These are phyloP conservation scores for Dendrocalamus latiflorus DNA, from an alignment of 202 grass and related monocot genomes.

Conservation along the genomic window DNA sequence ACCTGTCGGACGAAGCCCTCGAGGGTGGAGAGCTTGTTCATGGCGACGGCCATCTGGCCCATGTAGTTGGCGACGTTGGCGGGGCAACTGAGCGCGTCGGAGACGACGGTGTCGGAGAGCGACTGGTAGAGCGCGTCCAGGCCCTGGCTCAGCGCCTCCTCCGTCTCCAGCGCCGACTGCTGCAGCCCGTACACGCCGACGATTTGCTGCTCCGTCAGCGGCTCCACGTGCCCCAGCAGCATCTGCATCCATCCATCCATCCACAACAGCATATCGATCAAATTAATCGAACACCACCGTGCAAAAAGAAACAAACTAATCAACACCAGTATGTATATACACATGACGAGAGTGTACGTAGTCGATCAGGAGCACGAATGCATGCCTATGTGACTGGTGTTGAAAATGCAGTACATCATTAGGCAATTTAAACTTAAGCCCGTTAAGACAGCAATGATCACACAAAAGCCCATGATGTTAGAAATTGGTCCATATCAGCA, in stretches of 20 bases:
- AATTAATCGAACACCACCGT: not conserved
- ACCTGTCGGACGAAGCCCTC: slow-evolving; percentile 87
- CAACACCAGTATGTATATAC: not conserved
- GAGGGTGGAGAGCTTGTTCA: slow-evolving; percentile 84
- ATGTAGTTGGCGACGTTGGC: slow-evolving; percentile 91
- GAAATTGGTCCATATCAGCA: too few species aligned
- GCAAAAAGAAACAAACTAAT: not conserved
- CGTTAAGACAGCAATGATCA: not conserved
- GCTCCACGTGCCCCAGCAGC: slow-evolving; percentile 67
- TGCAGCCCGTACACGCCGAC: slow-evolving; percentile 75
- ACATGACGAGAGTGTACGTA: not conserved
- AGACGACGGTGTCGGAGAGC: slow-evolving; percentile 71
- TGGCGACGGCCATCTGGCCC: slow-evolving; percentile 79
- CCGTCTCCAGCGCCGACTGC: slow-evolving; percentile 84
- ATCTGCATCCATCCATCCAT: slow-evolving; percentile 40
- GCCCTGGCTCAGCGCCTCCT: slow-evolving; percentile 87
- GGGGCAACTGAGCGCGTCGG: slow-evolving; percentile 67
- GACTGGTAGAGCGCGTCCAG: slow-evolving; percentile 84
- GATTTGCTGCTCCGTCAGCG: slow-evolving; percentile 88
- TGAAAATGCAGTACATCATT: not conserved
- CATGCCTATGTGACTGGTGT: not conserved
- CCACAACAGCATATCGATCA: not conserved
- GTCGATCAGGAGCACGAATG: not conserved
- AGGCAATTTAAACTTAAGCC: not conserved
- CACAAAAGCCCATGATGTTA: not conserved